These are phyloP conservation scores for Hypoxylon sp. DNA, from an alignment of 2,329 filamentous ascomycete genomes.

Conservation along the genomic window DNA sequence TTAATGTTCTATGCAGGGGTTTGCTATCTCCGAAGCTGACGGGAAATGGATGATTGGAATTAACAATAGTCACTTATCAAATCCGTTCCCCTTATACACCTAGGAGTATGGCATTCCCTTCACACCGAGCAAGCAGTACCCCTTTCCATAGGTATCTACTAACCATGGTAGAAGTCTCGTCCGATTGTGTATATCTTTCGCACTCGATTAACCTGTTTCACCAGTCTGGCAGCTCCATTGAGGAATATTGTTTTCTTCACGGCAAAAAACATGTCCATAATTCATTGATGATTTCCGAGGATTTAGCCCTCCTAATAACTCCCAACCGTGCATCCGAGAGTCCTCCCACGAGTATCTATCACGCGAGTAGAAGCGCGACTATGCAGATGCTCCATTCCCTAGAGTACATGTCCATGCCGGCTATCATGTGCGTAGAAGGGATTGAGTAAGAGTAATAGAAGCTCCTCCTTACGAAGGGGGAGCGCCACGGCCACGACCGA, in stretches of 20 bases:
- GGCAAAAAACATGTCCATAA: slow-evolving; percentile 57
- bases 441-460: slow-evolving; percentile 60
- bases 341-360: slow-evolving; percentile 63
- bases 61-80: not conserved
- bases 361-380: slow-evolving; percentile 65
- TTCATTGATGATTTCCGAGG: slow-evolving; percentile 57
- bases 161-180: not conserved
- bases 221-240: slow-evolving; percentile 26
- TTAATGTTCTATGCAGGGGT: slow-evolving; percentile 2
- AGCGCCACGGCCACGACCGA: slow-evolving; percentile 89
- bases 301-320: slow-evolving; percentile 58
- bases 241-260: slow-evolving; percentile 47
- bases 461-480: slow-evolving; percentile 73
- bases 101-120: slow-evolving; percentile 6
- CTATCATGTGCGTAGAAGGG: slow-evolving; percentile 55
- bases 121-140: slow-evolving; percentile 1
- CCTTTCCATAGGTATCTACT: slow-evolving; percentile 6
- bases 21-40: slow-evolving; percentile 6
- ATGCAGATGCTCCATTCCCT: slow-evolving; percentile 61
- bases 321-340: slow-evolving; percentile 61
- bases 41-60: slow-evolving; percentile 7
- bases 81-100: not conserved
- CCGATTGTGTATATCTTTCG: slow-evolving; percentile 19
- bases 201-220: slow-evolving; percentile 34
- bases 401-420: slow-evolving; percentile 56